Base-by-base conservation (phyloP, 2,329 filamentous ascomycete genomes). In the Pestalotiopsis sp. region DNA sequence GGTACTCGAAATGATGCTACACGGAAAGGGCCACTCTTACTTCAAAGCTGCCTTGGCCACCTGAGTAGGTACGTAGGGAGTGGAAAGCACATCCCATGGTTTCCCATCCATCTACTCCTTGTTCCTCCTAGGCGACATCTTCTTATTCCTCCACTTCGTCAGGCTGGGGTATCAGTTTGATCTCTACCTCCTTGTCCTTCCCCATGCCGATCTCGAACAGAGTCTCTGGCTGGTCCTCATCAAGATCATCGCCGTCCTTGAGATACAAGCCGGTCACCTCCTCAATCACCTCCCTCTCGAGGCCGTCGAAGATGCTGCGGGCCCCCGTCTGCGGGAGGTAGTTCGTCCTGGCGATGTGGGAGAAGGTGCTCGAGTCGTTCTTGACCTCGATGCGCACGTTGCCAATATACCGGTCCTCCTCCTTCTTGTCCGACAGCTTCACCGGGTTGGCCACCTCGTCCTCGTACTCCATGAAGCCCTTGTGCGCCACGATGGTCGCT, bases 401-500 rank as follows among this genome's bases (percentile, higher is more conserved):
- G 13, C 80, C 81, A 2, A 78, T 70, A 1, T 79, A 49, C 0
- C 77, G 75, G 23, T 78, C 77, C 38, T 78, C 74, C 0, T 73
- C 68, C 11, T 72, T 69, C 39, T 75, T 74, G 0, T 71, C 66
- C 4, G 72, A 71, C 20, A 78, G 41, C 23, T 79, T 73, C 14
- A 83, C 72, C 0, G 77, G 78, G 13, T 39, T 74, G 25, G 66
- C 63, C 23, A 73, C 62, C n/a, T 45, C 60, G 2, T 27, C 68
- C 23, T 73, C 76, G 1, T 84, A 72, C 17, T 81, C 74, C 12
- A 81, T 76, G 4, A 86, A 67, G 65, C 74, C 80, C 71, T 81
- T 83, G 71, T 86, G 82, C 0, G 78, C 80, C 1, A 85, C 75
- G 0, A 84, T 79, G 1, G 79, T 79, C 68, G 80, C 77, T 60